Evolutionary conservation across 2,329 filamentous ascomycete genomes (phyloP).

Genomic region (Seiridium unicorne): DNA sequence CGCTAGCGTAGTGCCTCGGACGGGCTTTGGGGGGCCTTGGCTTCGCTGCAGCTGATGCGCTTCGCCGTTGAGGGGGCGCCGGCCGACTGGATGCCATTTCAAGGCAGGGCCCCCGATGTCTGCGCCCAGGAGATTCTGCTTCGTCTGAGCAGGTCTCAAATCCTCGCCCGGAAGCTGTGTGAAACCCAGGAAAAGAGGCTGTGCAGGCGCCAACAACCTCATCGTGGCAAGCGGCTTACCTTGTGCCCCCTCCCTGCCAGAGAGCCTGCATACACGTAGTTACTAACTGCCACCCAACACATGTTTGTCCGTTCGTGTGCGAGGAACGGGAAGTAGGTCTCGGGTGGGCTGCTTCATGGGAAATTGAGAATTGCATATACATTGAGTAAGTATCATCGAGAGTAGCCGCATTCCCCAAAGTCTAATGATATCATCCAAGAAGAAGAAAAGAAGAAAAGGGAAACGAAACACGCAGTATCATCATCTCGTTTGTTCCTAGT

Average conservation of each 20-base stretch:
- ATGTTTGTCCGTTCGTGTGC: no score
- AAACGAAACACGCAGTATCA: background rate
- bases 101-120: background rate
- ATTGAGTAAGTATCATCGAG: background rate
- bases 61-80: background rate
- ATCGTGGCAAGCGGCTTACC: no score
- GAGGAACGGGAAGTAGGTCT: background rate
- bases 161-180: background rate
- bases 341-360: background rate
- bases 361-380: background rate
- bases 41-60: background rate
- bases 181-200: constrained; percentile 6
- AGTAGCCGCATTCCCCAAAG: background rate
- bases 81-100: constrained; percentile 2
- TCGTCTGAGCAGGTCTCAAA: background rate
- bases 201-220: background rate
- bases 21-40: background rate
- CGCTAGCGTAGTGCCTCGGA: background rate
- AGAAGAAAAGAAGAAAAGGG: background rate
- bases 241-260: no score
- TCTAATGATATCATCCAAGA: background rate
- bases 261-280: no score
- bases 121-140: background rate
- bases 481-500: background rate
- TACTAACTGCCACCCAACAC: no score